A percentile compares a stretch with the other conserved stretches of the same genome.
These are phyloP conservation scores for Dictyostelium firmibasis DNA, from an alignment of 78 protist species.

Conservation along the genomic window DNA sequence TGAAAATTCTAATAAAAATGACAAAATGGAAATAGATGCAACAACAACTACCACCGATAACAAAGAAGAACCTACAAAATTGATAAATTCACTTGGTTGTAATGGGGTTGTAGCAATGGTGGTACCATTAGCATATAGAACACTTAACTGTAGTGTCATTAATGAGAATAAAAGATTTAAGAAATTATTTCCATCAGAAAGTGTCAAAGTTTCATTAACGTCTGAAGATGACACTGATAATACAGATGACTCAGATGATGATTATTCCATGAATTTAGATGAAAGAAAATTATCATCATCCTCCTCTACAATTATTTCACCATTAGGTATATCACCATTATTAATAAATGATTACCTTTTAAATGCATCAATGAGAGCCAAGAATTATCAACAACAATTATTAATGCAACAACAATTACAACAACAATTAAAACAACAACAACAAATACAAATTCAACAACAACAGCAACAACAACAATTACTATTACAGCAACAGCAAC, in stretches of 20 bases:
- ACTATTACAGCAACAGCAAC: too few relatives aligned
- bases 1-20: neutral
- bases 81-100: neutral
- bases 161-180: neutral
- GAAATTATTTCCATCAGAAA: neutral
- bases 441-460: too few relatives aligned
- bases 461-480: too few relatives aligned
- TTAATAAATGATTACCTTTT: neutral
- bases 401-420: neutral
- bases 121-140: neutral
- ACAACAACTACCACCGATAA: neutral
- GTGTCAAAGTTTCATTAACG: neutral
- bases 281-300: neutral
- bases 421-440: too few relatives aligned
- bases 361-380: neutral
- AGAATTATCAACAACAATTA: neutral
- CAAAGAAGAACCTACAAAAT: neutral
- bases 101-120: neutral
- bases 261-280: neutral
- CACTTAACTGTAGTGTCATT: neutral
- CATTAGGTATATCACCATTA: neutral
- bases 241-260: neutral
- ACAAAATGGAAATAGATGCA: neutral
- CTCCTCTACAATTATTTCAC: neutral
- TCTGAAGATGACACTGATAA: neutral